Evolutionary conservation across 176 grass and related monocot genomes (phyloP), one percentile per base, ranked within the genome.

Genomic region (Tillandsia fasciculata): DNA sequence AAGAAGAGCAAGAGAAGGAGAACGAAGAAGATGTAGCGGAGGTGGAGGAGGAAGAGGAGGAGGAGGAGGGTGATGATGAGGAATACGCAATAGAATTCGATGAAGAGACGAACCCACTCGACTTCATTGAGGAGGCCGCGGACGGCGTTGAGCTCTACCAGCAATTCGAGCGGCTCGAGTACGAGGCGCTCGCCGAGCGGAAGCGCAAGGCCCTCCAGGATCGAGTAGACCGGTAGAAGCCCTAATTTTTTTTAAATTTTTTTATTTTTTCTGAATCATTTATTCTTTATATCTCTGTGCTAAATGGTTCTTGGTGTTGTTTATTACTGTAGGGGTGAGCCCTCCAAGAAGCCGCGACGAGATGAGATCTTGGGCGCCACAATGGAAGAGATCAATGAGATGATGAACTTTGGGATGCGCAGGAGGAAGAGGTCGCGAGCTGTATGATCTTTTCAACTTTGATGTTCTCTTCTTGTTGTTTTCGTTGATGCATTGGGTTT

Each of bases 361-460:
- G 79, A 66, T 49, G 86, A 89, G 49, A 70, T 84, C 71, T 78
- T 85, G n/a, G 88, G 87, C 26, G 89, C 82, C 52, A 83, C 88
- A 0, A 87, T 82, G 49, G 84, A 89, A 24, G 90, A 92, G 42
- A 90, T 92, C 56, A 81, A 96, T 65, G 68, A 92, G 47, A 82
- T 96, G 79, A 87, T 89, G 76, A 87, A 90, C 53, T 92, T 96
- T 71, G 93, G 93, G 10, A 74, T 92, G 14, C 79, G 78, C 29
- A 70, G 81, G 51, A 86, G 76, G 64, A 85, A 82, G 69, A 82
- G 74, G 51, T 84, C 77, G 7, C 85, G 83, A 72, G 81, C 74
- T 63, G 90, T 83, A 93, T 18, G 73, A 0, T 57, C 23, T 57
- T 64, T 48, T 70, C 33, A 42, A 28, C 17, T 0, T 50, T 53